Percentiles rank a stretch among this genome's conserved stretches.
Evolutionary conservation across 2,329 filamentous ascomycete genomes (phyloP).

Genomic region (Fusarium concolor): DNA sequence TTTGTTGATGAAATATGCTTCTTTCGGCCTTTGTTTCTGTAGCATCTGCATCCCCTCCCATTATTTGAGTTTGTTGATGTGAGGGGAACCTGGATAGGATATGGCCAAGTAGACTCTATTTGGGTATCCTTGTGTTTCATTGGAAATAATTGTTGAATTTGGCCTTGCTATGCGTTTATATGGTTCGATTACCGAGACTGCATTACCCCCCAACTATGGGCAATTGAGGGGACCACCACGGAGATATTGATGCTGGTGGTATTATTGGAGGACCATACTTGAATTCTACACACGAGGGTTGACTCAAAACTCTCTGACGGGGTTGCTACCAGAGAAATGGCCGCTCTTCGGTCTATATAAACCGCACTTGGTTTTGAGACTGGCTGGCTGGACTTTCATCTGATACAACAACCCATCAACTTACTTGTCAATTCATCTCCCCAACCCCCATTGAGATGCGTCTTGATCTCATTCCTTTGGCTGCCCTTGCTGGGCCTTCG

Average conservation of each 20-base stretch:
- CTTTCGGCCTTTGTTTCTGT: neutral
- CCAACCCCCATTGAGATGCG: conserved; percentile 1
- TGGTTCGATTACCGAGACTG: neutral
- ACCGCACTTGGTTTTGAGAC: neutral
- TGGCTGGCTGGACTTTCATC: neutral
- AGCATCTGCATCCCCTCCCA: neutral
- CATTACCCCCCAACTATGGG: neutral
- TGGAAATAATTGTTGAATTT: neutral
- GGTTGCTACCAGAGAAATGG: neutral
- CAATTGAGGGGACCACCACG: neutral
- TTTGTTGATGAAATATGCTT: conserved; percentile 1
- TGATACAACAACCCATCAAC: neutral
- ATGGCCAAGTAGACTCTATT: neutral
- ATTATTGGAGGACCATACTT: neutral
- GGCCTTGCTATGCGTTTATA: neutral
- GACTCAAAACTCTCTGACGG: neutral
- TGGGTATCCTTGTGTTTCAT: neutral
- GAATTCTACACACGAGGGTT: neutral
- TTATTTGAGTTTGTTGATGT: neutral
- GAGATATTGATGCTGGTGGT: neutral
- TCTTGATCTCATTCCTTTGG: conserved; percentile 10
- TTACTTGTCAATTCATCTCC: neutral
- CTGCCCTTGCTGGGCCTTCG: conserved; percentile 13
- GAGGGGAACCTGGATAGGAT: neutral
- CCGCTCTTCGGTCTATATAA: conserved; percentile 10